Percentiles rank a stretch among this genome's conserved stretches.
phyloP scores from a whole-genome alignment of 352 stramenopile genomes.

The Phytophthora crassamura region DNA sequence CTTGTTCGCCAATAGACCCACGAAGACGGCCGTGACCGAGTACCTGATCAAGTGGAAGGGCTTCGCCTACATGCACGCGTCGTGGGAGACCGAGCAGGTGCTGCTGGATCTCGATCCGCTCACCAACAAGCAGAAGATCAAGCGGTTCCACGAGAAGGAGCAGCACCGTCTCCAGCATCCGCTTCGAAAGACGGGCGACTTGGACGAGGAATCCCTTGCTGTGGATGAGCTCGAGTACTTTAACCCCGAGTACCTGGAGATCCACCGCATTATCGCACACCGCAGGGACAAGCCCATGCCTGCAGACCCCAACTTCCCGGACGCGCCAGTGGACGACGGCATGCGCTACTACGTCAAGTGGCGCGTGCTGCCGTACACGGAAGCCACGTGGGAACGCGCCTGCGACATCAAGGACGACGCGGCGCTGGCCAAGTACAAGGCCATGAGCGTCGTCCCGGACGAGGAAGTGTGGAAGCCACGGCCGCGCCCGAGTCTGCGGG shows the following conservation, averaged over 20 bases:
- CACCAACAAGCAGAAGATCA: conserved; percentile 90
- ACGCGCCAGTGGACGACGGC: conserved; percentile 86
- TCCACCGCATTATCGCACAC: conserved; percentile 87
- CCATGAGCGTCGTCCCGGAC: conserved; percentile 60
- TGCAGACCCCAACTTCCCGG: conserved; percentile 55
- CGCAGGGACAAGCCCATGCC: conserved; percentile 68
- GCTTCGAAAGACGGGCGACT: conserved; percentile 45
- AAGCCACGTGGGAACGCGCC: conserved; percentile 89
- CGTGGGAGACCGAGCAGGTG: conserved; percentile 82
- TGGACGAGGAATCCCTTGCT: conserved; percentile 46
- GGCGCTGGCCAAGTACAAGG: conserved; percentile 79
- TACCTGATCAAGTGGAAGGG: conserved; percentile 93
- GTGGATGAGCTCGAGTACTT: conserved; percentile 85
- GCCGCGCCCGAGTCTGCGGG: conserved; percentile 74
- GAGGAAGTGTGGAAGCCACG: conserved; percentile 64
- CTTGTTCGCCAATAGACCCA: conserved; percentile 48
- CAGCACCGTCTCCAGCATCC: conserved; percentile 50
- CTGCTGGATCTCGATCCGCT: conserved; percentile 78
- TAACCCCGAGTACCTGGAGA: conserved; percentile 91
- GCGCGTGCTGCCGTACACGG: conserved; percentile 85
- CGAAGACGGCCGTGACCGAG: conserved; percentile 57
- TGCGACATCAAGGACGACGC: conserved; percentile 89
- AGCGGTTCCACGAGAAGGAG: conserved; percentile 89
- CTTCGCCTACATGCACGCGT: conserved; percentile 90
- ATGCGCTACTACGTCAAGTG: conserved; percentile 90